phyloP scores from a whole-genome alignment of 1,284 basidiomycete species.

The Chondrostereum purpureum region DNA sequence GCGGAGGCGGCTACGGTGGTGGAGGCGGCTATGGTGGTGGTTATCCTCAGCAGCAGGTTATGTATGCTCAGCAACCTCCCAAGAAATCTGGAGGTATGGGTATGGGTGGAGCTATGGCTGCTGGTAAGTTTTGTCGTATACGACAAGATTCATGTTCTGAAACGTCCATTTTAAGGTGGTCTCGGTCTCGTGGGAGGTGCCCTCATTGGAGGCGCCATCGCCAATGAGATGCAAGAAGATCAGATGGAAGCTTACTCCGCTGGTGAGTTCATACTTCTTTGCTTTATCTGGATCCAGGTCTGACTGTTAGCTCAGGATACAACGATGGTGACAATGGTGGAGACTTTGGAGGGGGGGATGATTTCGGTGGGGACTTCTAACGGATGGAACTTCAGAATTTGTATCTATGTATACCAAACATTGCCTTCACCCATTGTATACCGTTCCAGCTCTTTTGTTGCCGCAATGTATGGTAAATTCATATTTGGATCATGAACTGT shows the following conservation, averaged over 20 bases:
- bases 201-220: constrained; percentile 44
- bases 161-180: constrained; percentile 31
- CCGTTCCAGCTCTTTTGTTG: not conserved
- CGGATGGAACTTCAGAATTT: not conserved
- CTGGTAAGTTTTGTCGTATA: constrained; percentile 25
- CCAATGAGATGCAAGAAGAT: constrained; percentile 34
- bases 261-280: constrained; percentile 22
- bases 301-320: not conserved
- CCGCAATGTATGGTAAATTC: not conserved
- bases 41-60: constrained; percentile 17
- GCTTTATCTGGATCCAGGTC: not conserved
- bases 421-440: no score
- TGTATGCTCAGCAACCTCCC: constrained; percentile 25
- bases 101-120: constrained; percentile 33
- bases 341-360: constrained; percentile 14
- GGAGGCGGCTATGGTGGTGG: constrained; percentile 1
- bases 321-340: constrained; percentile 8
- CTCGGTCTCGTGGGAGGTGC: constrained; percentile 55
- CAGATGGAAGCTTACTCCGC: constrained; percentile 30
- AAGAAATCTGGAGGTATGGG: constrained; percentile 32
- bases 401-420: no score
- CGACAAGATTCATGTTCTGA: constrained; percentile 6
- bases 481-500: not conserved
- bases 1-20: constrained; percentile 6
- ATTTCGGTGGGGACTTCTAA: not conserved